phyloP scores from a whole-genome alignment of 148 eudicot species.

The Persicaria maculosa region DNA sequence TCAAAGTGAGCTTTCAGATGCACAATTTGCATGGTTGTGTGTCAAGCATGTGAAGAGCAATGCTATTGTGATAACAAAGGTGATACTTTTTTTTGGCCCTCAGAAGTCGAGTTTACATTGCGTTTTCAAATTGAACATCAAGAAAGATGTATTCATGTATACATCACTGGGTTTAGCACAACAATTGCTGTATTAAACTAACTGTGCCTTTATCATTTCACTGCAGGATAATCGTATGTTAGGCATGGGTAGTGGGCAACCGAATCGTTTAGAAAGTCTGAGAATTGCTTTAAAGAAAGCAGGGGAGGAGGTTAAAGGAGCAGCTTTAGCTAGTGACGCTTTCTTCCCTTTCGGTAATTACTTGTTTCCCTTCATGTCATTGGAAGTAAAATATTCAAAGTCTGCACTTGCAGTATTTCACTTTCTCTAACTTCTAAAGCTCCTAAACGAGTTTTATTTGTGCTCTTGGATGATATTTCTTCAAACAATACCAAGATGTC shows the following conservation, averaged over 20 bases:
- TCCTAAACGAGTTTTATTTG: no score
- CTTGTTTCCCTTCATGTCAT: neutral
- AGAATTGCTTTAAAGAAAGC: constrained; percentile 92
- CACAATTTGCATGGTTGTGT: constrained; percentile 94
- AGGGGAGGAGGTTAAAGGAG: constrained; percentile 83
- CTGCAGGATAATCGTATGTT: constrained; percentile 78
- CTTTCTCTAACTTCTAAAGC: no score
- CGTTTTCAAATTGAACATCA: neutral
- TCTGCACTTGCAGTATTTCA: no score
- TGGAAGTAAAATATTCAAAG: no score
- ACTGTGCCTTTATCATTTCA: neutral
- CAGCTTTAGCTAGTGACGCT: constrained; percentile 98
- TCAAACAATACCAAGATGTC: no score
- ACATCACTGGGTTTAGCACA: neutral
- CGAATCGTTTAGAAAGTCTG: constrained; percentile 88
- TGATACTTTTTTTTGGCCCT: constrained; percentile 14
- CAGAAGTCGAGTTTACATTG: neutral
- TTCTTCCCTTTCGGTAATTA: constrained; percentile 91
- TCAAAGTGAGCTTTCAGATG: constrained; percentile 67
- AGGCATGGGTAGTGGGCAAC: constrained; percentile 99
- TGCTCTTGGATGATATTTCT: no score
- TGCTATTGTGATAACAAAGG: constrained; percentile 97
- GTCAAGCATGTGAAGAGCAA: constrained; percentile 99
- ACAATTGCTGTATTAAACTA: neutral
- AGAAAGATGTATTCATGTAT: no score